A percentile compares a stretch with the other conserved stretches of the same genome.
phyloP scores from a whole-genome alignment of 352 stramenopile species.

The Aphanomyces invadans region DNA sequence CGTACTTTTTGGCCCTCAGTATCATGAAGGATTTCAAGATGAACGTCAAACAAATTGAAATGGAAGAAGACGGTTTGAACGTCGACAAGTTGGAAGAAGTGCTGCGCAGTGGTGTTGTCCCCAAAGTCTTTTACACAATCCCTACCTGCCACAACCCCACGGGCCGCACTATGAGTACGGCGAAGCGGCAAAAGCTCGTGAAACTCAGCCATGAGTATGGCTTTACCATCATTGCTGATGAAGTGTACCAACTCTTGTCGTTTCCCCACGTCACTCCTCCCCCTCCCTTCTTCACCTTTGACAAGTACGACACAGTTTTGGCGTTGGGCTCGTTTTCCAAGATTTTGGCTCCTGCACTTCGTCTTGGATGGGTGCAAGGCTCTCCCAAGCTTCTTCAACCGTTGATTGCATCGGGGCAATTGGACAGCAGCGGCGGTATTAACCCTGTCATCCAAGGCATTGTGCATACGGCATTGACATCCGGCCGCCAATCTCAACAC shows the following conservation, averaged over 20 bases:
- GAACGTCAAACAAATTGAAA: slow-evolving; percentile 61
- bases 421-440: slow-evolving; percentile 14
- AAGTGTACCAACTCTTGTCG: slow-evolving; percentile 91
- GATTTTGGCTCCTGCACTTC: slow-evolving; percentile 86
- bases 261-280: slow-evolving; percentile 40
- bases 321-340: slow-evolving; percentile 93
- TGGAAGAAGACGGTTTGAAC: slow-evolving; percentile 63
- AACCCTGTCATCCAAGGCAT: slow-evolving; percentile 20
- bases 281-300: slow-evolving; percentile 57
- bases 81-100: slow-evolving; percentile 67
- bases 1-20: slow-evolving; percentile 87
- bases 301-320: slow-evolving; percentile 54
- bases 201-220: slow-evolving; percentile 68
- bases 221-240: slow-evolving; percentile 87
- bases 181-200: slow-evolving; percentile 65
- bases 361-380: slow-evolving; percentile 73
- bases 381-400: slow-evolving; percentile 54
- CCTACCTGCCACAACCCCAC: slow-evolving; percentile 93
- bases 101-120: slow-evolving; percentile 46
- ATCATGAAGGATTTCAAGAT: slow-evolving; percentile 89
- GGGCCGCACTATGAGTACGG: slow-evolving; percentile 54
- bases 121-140: slow-evolving; percentile 89
- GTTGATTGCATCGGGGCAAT: slow-evolving; percentile 11
- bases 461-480: slow-evolving; percentile 10
- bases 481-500: slow-evolving; percentile 48